Conservation (phyloP, 2,329 filamentous ascomycete species). For the Talaromyces sp. region DNA sequence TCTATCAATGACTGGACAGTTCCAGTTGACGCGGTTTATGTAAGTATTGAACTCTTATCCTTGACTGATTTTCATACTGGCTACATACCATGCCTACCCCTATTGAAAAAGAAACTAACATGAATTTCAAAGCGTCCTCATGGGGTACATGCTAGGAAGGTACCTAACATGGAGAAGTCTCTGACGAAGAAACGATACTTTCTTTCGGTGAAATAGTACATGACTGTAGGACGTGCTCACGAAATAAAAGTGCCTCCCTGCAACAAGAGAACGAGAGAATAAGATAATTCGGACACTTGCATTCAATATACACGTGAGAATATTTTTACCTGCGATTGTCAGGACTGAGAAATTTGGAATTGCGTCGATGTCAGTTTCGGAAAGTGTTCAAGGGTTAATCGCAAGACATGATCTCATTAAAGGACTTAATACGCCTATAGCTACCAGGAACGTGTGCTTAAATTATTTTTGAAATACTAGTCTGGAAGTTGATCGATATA, state of each 20-base stretch:
- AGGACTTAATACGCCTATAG: too few relatives aligned
- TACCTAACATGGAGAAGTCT: slow-evolving; percentile 7
- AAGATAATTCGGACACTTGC: not conserved
- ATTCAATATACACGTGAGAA: not conserved
- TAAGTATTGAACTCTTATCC: not conserved
- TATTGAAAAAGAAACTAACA: not conserved
- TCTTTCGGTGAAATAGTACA: slow-evolving; percentile 8
- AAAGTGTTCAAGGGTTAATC: not conserved
- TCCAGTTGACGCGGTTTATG: slow-evolving; percentile 17
- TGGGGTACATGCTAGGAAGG: slow-evolving; percentile 17
- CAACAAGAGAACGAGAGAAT: not conserved
- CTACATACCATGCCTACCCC: not conserved
- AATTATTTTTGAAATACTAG: not conserved
- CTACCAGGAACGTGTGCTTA: not conserved
- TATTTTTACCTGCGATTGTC: not conserved
- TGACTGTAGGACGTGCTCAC: not conserved
- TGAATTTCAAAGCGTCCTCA: slow-evolving; percentile 11
- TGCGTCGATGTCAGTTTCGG: not conserved
- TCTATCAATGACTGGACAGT: slow-evolving; percentile 19
- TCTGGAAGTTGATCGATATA: not conserved
- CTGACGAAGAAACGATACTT: slow-evolving; percentile 17
- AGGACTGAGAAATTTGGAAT: not conserved
- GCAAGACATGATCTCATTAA: not conserved
- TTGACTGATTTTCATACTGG: not conserved
- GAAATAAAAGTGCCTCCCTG: not conserved